These are phyloP conservation scores for Alternaria sp. DNA, from an alignment of 2,329 filamentous ascomycete genomes.

Conservation along the genomic window DNA sequence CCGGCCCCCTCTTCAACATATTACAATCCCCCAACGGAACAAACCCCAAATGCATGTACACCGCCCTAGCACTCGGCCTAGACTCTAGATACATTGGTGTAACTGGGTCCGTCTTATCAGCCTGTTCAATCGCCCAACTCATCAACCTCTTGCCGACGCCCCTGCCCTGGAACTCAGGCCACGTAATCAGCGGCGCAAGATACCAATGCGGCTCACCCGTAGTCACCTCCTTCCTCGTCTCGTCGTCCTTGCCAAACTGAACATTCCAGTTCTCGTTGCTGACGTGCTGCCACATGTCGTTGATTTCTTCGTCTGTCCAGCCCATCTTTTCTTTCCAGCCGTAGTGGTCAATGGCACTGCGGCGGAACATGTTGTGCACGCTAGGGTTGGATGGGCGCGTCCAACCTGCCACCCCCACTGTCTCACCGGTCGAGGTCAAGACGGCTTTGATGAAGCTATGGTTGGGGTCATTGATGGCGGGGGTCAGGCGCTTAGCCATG, in stretches of 20 bases:
- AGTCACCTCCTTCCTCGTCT: slow-evolving; percentile 24
- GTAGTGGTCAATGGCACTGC: slow-evolving; percentile 31
- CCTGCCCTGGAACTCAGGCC: slow-evolving; percentile 41
- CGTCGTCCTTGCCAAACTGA: slow-evolving; percentile 30
- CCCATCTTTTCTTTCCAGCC: slow-evolving; percentile 31
- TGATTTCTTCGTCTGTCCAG: slow-evolving; percentile 38
- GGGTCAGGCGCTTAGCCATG: slow-evolving; percentile 33
- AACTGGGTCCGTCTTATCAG: slow-evolving; percentile 35
- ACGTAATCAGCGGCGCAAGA: slow-evolving; percentile 41
- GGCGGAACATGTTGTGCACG: slow-evolving; percentile 33
- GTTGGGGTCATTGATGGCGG: slow-evolving; percentile 26
- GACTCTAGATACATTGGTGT: slow-evolving; percentile 45
- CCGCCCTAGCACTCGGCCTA: slow-evolving; percentile 30
- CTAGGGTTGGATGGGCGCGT: slow-evolving; percentile 24
- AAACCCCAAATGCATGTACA: slow-evolving; percentile 47
- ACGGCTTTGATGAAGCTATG: slow-evolving; percentile 44
- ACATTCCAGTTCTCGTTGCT: slow-evolving; percentile 33
- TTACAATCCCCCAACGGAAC: slow-evolving; percentile 28
- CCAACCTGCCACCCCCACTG: slow-evolving; percentile 45
- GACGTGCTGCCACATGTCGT: slow-evolving; percentile 37
- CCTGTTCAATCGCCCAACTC: slow-evolving; percentile 44
- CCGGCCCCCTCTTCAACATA: slow-evolving; percentile 35
- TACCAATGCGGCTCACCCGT: slow-evolving; percentile 44
- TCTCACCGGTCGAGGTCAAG: slow-evolving; percentile 26
- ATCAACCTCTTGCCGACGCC: slow-evolving; percentile 42